Conservation (phyloP, 2,329 filamentous ascomycete species). For the Colletotrichum paranaense region DNA sequence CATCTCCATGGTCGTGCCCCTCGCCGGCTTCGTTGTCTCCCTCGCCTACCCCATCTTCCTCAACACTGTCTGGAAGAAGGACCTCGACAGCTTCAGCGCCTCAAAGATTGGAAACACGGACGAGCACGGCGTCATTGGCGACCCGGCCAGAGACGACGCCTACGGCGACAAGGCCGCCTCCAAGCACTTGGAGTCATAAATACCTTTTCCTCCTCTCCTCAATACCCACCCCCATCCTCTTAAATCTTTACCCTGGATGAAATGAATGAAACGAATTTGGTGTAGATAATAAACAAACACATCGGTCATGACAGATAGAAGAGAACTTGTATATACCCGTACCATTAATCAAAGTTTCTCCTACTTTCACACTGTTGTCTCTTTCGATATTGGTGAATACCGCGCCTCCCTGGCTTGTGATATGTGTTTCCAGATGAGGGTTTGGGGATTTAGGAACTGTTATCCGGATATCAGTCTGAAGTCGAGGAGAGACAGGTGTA, state of each 20-base stretch:
- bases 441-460: no score
- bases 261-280: neutral
- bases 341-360: neutral
- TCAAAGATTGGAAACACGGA: constrained; percentile 30
- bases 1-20: constrained; percentile 74
- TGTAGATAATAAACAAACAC: neutral
- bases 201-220: neutral
- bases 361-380: neutral
- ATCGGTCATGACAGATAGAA: neutral
- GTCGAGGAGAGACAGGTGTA: no score
- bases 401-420: neutral
- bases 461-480: neutral
- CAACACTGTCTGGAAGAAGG: constrained; percentile 54
- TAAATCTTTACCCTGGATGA: neutral
- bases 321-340: neutral
- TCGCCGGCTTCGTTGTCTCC: constrained; percentile 68
- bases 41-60: constrained; percentile 68
- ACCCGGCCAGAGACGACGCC: constrained; percentile 12
- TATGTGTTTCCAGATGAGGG: neutral
- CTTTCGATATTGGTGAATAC: neutral
- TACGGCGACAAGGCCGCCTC: constrained; percentile 10
- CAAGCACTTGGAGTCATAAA: constrained; percentile 28
- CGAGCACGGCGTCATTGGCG: constrained; percentile 24
- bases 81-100: constrained; percentile 30
- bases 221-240: neutral